phyloP scores from a whole-genome alignment of 352 stramenopile species.

The Phytopythium montanum region DNA sequence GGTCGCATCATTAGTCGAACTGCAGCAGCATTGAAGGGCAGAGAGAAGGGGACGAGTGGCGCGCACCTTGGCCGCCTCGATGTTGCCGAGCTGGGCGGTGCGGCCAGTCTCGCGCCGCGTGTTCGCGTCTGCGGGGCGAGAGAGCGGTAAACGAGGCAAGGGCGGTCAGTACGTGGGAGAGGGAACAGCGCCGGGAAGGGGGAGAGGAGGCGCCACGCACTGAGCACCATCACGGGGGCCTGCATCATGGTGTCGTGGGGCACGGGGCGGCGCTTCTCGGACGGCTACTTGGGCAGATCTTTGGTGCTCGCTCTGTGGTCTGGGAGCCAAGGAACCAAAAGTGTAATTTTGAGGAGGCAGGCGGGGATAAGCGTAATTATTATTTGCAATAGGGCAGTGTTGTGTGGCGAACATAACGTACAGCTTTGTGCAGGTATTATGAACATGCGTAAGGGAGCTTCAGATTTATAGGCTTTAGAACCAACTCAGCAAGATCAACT shows the following conservation, averaged over 20 bases:
- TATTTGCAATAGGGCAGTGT: background rate
- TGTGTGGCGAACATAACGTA: background rate
- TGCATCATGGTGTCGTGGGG: constrained; percentile 64
- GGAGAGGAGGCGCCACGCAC: constrained; percentile 48
- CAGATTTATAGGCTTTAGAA: background rate
- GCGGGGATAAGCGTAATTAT: background rate
- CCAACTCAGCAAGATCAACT: constrained; percentile 1
- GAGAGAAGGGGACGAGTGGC: background rate
- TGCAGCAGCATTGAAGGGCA: background rate
- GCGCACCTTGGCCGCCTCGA: constrained; percentile 91
- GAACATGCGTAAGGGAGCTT: constrained; percentile 1
- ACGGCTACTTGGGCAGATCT: background rate
- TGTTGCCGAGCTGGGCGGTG: constrained; percentile 98
- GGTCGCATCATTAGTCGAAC: no score
- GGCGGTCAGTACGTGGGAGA: background rate
- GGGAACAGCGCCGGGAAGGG: background rate
- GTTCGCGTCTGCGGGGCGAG: constrained; percentile 85
- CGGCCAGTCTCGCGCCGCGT: constrained; percentile 97
- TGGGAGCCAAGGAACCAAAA: constrained; percentile 3
- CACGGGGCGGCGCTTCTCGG: background rate
- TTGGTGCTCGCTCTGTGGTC: background rate
- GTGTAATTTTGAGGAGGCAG: background rate
- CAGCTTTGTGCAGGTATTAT: background rate
- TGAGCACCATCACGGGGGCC: constrained; percentile 94
- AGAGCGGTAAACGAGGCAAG: background rate